Base-by-base conservation (phyloP, 306 rosid species). In the Lathyrus tuberosus region DNA sequence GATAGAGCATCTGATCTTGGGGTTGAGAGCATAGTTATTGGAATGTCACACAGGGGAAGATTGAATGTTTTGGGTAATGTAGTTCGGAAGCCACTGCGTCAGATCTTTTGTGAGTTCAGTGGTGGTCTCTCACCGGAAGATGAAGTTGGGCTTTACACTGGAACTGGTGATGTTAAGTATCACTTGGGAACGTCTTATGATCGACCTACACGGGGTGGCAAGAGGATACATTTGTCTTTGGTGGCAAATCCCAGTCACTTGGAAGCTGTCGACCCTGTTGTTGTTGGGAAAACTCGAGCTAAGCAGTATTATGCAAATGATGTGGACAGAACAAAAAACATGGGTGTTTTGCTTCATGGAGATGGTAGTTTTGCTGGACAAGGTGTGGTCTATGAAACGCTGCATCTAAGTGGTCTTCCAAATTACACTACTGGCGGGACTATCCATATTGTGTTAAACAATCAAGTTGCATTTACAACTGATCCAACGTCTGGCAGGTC, bases 311-410 rank as follows among this genome's bases (percentile, higher is more conserved):
- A 70, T 81, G 78, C 96, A 10, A 81, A 76, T 73, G 99, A 94
- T 62, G 69, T 5, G 42, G 89, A 91, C 78, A 83, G 96, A 79
- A 88, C 78, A 6, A 94, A 91, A 78, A 84, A 94, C 80, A 76
- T 94, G 99, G 96, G 87, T 48, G 14, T 94, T 65, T 77, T 94
- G 83, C 83, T 94, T 69, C 97, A 94, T 42, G 99, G 99, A 68
- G 99, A 94, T 80, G 97, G 99, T 78, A 94, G 99, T 73, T 94
- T 91, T 85, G 95, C 99, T 4, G 99, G 99, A 44, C 97, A 91
- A 84, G 99, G 99, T 54, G 99, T 94, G 51, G 99, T 90, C 73
- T 94, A 91, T 20, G 99, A 94, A 81, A 88, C 92, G 35, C 83
- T 94, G 9, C 99, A 94, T 94, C 85, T 94, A 48, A 94, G 99